Percentiles rank a stretch among this genome's conserved stretches.
Conservation (phyloP, 2,329 filamentous ascomycete genomes). For the Ophiostoma ulmi region DNA sequence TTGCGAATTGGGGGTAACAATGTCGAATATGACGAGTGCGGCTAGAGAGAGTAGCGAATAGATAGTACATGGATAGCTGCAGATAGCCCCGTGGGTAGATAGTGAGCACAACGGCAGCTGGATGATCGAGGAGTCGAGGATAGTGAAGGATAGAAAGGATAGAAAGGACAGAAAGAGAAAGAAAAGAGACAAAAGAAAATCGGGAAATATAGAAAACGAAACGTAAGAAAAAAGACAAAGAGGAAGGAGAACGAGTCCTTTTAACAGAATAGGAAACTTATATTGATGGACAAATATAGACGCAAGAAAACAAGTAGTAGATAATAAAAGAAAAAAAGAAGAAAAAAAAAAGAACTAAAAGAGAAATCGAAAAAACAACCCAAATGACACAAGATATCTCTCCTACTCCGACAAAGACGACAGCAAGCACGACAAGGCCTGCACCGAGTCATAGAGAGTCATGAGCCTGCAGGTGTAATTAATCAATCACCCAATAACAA, state of each 20-base stretch:
- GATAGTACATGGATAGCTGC: no score
- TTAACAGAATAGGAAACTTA: background rate
- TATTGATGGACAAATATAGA: no score
- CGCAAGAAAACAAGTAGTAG: no score
- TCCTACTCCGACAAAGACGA: background rate
- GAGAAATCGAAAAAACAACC: background rate
- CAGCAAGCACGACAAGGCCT: conserved; percentile 5
- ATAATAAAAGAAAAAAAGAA: background rate
- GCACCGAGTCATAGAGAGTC: conserved; percentile 9
- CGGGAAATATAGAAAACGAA: conserved; percentile 4
- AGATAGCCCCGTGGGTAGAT: background rate
- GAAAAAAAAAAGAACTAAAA: background rate
- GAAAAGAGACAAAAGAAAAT: background rate
- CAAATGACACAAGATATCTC: conserved; percentile 15
- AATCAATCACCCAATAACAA: background rate
- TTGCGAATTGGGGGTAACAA: conserved; percentile 22
- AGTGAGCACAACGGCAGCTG: background rate
- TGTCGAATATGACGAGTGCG: conserved; percentile 14
- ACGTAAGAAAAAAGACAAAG: background rate
- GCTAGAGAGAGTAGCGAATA: background rate
- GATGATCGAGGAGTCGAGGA: background rate
- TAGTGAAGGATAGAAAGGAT: background rate
- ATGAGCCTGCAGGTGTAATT: conserved; percentile 2
- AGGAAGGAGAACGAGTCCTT: background rate
- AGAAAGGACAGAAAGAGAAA: background rate